phyloP scores from a whole-genome alignment of 305 asterid genomes.

The Withania somnifera region DNA sequence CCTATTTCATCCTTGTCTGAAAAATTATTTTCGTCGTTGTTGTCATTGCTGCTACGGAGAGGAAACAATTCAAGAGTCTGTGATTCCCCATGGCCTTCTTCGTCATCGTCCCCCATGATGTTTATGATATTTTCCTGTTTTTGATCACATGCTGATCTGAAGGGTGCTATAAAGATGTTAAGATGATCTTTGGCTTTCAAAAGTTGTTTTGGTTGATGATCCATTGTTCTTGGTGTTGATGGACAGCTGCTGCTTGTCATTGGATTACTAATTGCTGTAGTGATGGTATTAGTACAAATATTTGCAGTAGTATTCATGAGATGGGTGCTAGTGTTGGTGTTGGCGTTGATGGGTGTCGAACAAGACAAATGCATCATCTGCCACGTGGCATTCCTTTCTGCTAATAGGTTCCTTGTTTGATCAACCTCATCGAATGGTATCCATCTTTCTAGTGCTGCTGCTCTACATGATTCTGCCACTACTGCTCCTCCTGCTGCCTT shows the following conservation, averaged over 20 bases:
- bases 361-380: slow-evolving; percentile 46
- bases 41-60: slow-evolving; percentile 19
- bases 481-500: slow-evolving; percentile 24
- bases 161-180: slow-evolving; percentile 25
- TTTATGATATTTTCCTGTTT: neutral
- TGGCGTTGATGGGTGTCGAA: slow-evolving; percentile 24
- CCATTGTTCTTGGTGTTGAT: slow-evolving; percentile 5
- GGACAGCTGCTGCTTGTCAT: neutral
- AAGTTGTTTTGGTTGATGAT: slow-evolving; percentile 3
- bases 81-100: slow-evolving; percentile 5
- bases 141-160: neutral
- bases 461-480: slow-evolving; percentile 42
- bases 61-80: slow-evolving; percentile 86
- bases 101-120: neutral
- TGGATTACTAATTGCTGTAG: slow-evolving; percentile 6
- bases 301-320: neutral
- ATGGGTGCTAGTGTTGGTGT: neutral
- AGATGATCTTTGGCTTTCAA: slow-evolving; percentile 11
- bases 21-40: neutral
- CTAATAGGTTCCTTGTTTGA: slow-evolving; percentile 32
- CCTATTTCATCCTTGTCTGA: slow-evolving; percentile 14
- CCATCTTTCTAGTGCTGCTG: slow-evolving; percentile 61
- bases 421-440: slow-evolving; percentile 44
- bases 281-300: neutral
- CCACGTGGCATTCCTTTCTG: slow-evolving; percentile 73